Conservation (phyloP, 768 basidiomycete species). For the Kwoniella mangroviensis region DNA sequence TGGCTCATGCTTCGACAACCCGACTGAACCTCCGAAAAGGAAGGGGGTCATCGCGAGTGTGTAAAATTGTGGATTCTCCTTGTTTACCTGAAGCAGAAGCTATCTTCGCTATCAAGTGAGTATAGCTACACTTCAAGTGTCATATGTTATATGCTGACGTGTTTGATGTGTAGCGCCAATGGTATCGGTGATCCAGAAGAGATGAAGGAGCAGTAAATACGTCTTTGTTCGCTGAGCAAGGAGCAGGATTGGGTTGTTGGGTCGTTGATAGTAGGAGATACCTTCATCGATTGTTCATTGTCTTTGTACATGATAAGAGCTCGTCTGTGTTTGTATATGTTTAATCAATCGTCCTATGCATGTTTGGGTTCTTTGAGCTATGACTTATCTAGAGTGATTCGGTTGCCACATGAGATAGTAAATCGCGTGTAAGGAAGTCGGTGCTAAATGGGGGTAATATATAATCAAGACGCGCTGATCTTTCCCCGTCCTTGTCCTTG, state of each 20-base stretch:
- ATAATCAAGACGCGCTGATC: conserved; percentile 7
- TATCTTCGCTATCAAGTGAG: conserved; percentile 79
- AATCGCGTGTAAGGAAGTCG: not conserved
- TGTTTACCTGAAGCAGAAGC: conserved; percentile 96
- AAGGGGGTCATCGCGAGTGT: conserved; percentile 86
- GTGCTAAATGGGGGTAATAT: conserved; percentile 2
- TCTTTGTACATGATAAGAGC: not conserved
- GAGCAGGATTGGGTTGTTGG: not conserved
- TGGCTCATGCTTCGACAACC: conserved; percentile 98
- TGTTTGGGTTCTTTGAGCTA: not conserved
- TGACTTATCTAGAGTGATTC: not conserved
- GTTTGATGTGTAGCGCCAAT: conserved; percentile 63
- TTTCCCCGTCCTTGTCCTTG: not conserved
- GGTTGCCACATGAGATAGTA: not conserved
- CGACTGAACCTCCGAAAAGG: conserved; percentile 90
- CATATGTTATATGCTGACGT: conserved; percentile 20
- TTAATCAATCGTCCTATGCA: not conserved
- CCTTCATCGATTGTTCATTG: not conserved
- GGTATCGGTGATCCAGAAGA: conserved; percentile 96
- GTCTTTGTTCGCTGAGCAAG: not conserved
- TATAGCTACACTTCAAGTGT: not conserved
- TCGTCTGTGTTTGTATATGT: not conserved
- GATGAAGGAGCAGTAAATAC: conserved; percentile 31
- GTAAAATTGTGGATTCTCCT: conserved; percentile 97
- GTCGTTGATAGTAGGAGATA: not conserved